phyloP scores from a whole-genome alignment of 139 green algal genomes.

The Ulvella scutata region DNA sequence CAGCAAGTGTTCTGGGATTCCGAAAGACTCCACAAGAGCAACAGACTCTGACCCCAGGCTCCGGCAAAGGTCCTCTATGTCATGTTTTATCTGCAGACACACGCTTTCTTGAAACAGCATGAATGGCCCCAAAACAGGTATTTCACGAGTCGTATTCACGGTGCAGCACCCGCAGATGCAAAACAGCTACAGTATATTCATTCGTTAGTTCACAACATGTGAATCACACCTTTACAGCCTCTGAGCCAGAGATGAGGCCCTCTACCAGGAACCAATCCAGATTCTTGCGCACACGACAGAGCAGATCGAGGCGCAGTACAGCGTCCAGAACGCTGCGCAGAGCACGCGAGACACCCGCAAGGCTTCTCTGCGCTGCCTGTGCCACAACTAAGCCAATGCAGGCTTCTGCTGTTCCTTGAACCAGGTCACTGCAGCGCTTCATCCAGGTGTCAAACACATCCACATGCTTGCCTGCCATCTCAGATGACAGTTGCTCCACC shows the following conservation, averaged over 20 bases:
- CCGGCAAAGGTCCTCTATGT: conserved; percentile 27
- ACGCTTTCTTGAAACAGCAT: background rate
- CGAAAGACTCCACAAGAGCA: conserved; percentile 51
- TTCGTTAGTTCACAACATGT: conserved; percentile 3
- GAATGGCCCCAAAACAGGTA: background rate
- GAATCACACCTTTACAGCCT: conserved; percentile 13
- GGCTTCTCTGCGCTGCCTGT: conserved; percentile 9
- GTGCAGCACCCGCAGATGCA: background rate
- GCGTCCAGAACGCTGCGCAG: conserved; percentile 26
- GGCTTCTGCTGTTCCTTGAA: conserved; percentile 14
- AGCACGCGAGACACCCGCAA: background rate
- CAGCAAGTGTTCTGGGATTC: conserved; percentile 71
- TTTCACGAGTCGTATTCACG: background rate
- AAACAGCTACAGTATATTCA: background rate
- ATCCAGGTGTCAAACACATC: conserved; percentile 78
- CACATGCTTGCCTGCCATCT: background rate
- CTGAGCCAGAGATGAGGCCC: conserved; percentile 24
- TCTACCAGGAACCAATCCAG: conserved; percentile 56
- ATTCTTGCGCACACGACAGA: conserved; percentile 50
- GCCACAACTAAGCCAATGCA: conserved; percentile 16
- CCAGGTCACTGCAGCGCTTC: conserved; percentile 60
- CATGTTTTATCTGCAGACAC: conserved; percentile 12
- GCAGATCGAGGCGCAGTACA: conserved; percentile 44
- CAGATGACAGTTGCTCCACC: conserved; percentile 32
- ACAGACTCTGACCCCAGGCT: conserved; percentile 11